Evolutionary conservation across 108 stramenopile genomes (phyloP).

Genomic region (Pseudonitzschia multiseries): DNA sequence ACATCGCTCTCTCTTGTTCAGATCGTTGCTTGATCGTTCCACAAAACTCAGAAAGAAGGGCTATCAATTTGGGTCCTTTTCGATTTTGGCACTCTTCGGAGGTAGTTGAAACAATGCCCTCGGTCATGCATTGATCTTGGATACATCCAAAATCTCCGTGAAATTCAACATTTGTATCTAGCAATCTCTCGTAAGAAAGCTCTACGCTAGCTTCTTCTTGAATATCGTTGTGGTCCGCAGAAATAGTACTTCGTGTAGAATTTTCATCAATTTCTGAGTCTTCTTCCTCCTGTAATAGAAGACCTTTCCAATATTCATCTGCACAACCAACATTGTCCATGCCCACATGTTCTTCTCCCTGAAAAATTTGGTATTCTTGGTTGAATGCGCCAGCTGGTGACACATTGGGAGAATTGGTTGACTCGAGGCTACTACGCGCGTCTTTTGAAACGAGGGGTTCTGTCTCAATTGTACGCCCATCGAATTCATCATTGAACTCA

Average conservation of each 20-base stretch:
- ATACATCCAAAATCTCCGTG: not conserved
- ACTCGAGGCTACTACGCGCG: not conserved
- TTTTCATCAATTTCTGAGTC: not conserved
- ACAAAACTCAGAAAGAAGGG: conserved; percentile 26
- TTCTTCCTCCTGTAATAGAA: not conserved
- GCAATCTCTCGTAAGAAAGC: not conserved
- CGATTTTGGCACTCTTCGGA: not conserved
- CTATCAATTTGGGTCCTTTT: conserved; percentile 4
- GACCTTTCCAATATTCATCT: not conserved
- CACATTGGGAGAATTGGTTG: not conserved
- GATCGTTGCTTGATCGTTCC: conserved; percentile 32
- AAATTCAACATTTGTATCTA: not conserved
- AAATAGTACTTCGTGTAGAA: not conserved
- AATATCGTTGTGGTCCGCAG: not conserved
- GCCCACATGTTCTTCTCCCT: not conserved
- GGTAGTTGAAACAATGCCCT: not conserved
- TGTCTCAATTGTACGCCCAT: too few relatives aligned
- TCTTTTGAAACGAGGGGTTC: too few relatives aligned
- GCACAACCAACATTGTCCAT: not conserved
- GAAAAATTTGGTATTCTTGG: not conserved
- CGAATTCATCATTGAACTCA: too few relatives aligned
- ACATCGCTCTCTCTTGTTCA: conserved; percentile 34
- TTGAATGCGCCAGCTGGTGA: not conserved
- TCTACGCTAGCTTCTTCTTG: not conserved
- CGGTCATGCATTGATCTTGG: not conserved